Percentiles rank a stretch among this genome's conserved stretches.
phyloP scores from a whole-genome alignment of 805 yeast genomes.

The Cyberlindnera meyerae region DNA sequence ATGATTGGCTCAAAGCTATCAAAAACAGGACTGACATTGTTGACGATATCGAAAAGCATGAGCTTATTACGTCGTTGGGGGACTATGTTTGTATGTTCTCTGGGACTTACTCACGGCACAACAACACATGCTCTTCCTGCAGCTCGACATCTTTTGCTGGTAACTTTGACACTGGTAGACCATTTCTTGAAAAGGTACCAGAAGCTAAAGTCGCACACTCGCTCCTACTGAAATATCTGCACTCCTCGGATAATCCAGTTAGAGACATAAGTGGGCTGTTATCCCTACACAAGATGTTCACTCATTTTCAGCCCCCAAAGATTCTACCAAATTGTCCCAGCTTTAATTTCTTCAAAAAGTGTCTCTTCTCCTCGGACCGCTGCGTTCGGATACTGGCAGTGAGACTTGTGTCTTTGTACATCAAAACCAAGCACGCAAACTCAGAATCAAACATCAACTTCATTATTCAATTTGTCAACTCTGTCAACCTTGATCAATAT shows the following conservation, averaged over 20 bases:
- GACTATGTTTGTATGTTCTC: slow-evolving; percentile 33
- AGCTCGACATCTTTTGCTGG: slow-evolving; percentile 4
- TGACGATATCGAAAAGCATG: slow-evolving; percentile 8
- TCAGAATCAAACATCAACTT: slow-evolving; percentile 40
- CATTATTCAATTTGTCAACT: slow-evolving; percentile 39
- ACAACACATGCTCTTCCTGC: not conserved
- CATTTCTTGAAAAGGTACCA: slow-evolving; percentile 15
- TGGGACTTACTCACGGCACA: slow-evolving; percentile 25
- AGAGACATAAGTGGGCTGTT: slow-evolving; percentile 41
- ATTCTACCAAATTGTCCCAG: slow-evolving; percentile 25
- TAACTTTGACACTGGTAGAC: slow-evolving; percentile 28
- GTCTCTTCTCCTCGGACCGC: slow-evolving; percentile 41
- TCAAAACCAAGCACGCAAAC: slow-evolving; percentile 34
- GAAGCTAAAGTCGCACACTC: slow-evolving; percentile 2
- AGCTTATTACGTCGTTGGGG: slow-evolving; percentile 34
- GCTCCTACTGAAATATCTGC: slow-evolving; percentile 1
- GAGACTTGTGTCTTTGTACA: slow-evolving; percentile 48
- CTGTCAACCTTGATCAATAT: slow-evolving; percentile 33
- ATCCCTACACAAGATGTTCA: slow-evolving; percentile 43
- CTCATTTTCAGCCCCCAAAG: slow-evolving; percentile 48
- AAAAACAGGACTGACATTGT: not conserved
- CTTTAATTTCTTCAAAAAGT: slow-evolving; percentile 38
- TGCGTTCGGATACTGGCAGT: slow-evolving; percentile 52
- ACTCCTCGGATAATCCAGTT: slow-evolving; percentile 17
- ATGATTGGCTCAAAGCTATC: slow-evolving; percentile 8